A percentile compares a stretch with the other conserved stretches of the same genome.
phyloP scores from a whole-genome alignment of 1,139 yeast genomes.

The Debaryomycetaceae sp. region DNA sequence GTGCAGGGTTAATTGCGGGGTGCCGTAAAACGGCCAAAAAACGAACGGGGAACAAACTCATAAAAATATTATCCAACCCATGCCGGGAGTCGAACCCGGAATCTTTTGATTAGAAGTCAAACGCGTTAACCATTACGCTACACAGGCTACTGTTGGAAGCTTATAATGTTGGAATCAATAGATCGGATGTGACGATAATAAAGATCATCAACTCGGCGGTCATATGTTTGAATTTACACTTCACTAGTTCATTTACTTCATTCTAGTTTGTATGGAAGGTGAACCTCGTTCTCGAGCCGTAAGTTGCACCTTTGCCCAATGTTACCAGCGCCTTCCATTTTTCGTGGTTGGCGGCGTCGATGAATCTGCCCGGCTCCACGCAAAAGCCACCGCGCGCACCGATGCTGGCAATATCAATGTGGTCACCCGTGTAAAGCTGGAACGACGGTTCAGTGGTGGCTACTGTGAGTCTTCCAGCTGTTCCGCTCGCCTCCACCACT shows the following conservation, averaged over 20 bases:
- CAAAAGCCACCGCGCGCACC: conserved; percentile 56
- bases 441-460: conserved; percentile 63
- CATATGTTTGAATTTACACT: too few relatives aligned
- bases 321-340: conserved; percentile 51
- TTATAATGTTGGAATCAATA: neutral
- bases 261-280: conserved; percentile 11
- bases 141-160: conserved; percentile 6
- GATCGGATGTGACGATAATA: too few relatives aligned
- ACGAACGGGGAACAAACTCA: neutral
- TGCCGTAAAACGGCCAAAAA: neutral
- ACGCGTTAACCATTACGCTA: conserved; percentile 10
- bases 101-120: conserved; percentile 10
- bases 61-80: too few relatives aligned
- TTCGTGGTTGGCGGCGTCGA: conserved; percentile 49
- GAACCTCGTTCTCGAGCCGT: conserved; percentile 50
- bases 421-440: conserved; percentile 65
- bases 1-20: conserved; percentile 4
- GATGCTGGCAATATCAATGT: conserved; percentile 31
- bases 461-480: conserved; percentile 35
- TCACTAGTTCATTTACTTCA: neutral
- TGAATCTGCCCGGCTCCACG: conserved; percentile 59
- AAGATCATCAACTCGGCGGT: too few relatives aligned
- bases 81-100: conserved; percentile 11
- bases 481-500: conserved; percentile 42
- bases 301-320: conserved; percentile 48